Evolutionary conservation across 352 stramenopile genomes (phyloP), one percentile per base, ranked within the genome.

Genomic region (Globisporangium middletonii): DNA sequence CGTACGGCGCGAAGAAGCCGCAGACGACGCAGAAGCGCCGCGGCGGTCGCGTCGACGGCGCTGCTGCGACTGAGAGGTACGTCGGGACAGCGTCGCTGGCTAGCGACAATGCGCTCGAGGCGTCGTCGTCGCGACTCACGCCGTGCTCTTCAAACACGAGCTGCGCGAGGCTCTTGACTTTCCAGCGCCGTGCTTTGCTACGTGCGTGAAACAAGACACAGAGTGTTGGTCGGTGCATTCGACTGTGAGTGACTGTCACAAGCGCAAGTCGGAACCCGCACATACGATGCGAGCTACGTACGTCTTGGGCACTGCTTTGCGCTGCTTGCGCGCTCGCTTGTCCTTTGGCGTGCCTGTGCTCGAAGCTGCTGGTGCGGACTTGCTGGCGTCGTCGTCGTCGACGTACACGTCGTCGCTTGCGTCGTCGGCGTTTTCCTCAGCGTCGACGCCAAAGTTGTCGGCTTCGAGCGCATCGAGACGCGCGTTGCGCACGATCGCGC

Each of bases 91-190:
- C 3, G 56, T n/a, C 0, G 35, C 65, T 57, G 30, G 30, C 30
- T 35, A 8, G 4, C 30, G 30, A 9, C 30, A 8, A 4, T n/a
- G 23, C 28, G 5, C 11, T 41, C 2, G 45, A 0, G 4, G 35
- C 27, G 11, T 4, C 43, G 13, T 16, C 37, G 23, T 33, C 44
- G 23, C 50, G 48, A 9, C 23, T 42, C 16, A 27, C n/a, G n/a
- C 65, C 60, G 56, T 90, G 63, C 60, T 95, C 79, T 69, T 95
- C 87, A 49, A 92, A 95, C 50, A 96, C 79, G 53, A 95, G 67
- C 55, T 96, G 86, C 27, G 83, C 75, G 44, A 96, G 65, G 71
- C 82, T 93, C 73, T 95, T 96, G 57, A 95, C 83, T 63, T 95
- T 96, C 64, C 74, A 93, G 53, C 68, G 73, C 26, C 66, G 75